These are phyloP conservation scores for Trapa bicornis DNA, from an alignment of 345 rosid species.

Conservation along the genomic window DNA sequence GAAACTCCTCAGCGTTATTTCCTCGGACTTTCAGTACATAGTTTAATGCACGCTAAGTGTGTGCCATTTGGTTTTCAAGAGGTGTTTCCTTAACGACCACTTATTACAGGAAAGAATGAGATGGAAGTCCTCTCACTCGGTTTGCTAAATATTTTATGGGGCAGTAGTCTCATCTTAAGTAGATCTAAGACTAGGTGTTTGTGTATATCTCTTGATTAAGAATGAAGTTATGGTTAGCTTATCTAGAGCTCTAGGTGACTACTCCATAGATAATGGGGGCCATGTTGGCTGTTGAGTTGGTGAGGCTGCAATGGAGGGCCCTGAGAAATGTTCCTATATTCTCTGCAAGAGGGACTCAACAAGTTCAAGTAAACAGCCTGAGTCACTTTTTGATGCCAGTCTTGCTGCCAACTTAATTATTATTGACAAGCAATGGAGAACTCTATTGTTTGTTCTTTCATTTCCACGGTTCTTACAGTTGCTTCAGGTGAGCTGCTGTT, in stretches of 20 bases:
- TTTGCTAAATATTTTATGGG: background rate
- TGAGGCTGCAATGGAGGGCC: slow-evolving; percentile 91
- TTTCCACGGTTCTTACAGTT: slow-evolving; percentile 72
- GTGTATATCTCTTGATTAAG: slow-evolving; percentile 55
- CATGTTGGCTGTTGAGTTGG: slow-evolving; percentile 99
- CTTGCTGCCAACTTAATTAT: slow-evolving; percentile 53
- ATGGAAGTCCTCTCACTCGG: background rate
- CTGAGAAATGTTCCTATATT: slow-evolving; percentile 66
- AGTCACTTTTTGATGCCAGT: slow-evolving; percentile 40
- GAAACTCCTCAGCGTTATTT: background rate
- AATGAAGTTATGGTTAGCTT: slow-evolving; percentile 69
- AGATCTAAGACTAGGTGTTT: background rate
- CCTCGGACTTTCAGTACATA: background rate
- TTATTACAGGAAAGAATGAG: too few relatives aligned
- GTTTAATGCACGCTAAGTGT: background rate
- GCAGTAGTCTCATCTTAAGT: background rate
- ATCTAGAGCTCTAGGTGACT: slow-evolving; percentile 79
- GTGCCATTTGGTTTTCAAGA: too few relatives aligned
- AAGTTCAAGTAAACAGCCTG: slow-evolving; percentile 8
- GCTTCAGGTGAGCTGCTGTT: slow-evolving; percentile 50
- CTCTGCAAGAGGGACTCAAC: slow-evolving; percentile 33
- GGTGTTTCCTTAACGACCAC: too few relatives aligned
- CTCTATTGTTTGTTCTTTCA: slow-evolving; percentile 23
- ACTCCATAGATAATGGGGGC: slow-evolving; percentile 90
- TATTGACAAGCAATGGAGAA: slow-evolving; percentile 83